Percentiles rank a stretch among this genome's conserved stretches.
Conservation (phyloP, 768 basidiomycete genomes). For the Lentinula boryana region DNA sequence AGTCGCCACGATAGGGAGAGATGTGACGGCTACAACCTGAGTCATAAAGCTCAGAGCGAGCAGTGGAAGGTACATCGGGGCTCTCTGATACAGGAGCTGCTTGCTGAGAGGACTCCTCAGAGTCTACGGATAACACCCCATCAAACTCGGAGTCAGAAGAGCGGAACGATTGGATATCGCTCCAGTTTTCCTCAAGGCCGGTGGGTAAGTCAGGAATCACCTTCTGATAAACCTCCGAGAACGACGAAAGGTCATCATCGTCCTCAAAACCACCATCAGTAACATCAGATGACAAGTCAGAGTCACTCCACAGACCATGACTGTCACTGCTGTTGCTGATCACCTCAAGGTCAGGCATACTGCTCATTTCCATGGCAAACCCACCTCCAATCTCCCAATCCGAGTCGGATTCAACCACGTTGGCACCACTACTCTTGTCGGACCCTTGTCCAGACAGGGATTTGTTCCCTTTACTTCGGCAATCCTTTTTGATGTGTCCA, state of each 20-base stretch:
- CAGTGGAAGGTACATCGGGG: neutral
- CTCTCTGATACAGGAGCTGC: neutral
- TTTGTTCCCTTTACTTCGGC: neutral
- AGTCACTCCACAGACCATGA: neutral
- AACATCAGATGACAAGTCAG: neutral
- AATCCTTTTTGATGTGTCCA: conserved; percentile 14
- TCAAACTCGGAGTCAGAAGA: neutral
- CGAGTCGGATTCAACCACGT: neutral
- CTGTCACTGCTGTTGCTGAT: neutral
- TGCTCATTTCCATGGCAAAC: neutral
- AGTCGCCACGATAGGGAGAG: neutral
- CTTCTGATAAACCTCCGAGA: neutral
- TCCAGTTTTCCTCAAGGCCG: neutral
- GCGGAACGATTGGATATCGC: neutral
- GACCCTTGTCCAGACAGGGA: neutral
- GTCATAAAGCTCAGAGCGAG: conserved; percentile 4
- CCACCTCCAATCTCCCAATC: neutral
- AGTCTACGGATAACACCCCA: neutral
- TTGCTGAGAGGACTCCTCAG: too few relatives aligned
- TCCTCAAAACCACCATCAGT: neutral
- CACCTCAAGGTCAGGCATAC: neutral
- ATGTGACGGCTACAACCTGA: conserved; percentile 2
- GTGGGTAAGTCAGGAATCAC: neutral
- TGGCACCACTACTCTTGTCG: neutral
- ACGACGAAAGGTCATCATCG: neutral